Conservation (phyloP, 306 rosid species). For the Abrus precatorius region DNA sequence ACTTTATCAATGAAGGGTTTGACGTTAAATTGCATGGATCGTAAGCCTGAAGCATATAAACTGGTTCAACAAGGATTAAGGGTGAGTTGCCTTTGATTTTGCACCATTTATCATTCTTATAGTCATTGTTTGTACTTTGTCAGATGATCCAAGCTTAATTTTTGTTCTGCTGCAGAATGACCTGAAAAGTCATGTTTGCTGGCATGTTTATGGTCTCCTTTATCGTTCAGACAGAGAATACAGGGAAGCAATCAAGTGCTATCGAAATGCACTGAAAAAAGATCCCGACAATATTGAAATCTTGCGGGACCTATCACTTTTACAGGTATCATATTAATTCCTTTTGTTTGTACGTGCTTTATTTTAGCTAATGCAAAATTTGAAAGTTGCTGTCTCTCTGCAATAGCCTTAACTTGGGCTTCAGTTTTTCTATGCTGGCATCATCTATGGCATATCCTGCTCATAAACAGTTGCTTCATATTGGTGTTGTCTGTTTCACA, state of each 20-base stretch:
- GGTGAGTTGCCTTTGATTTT: slow-evolving; percentile 54
- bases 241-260: slow-evolving; percentile 97
- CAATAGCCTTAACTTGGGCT: background rate
- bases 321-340: slow-evolving; percentile 67
- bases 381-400: background rate
- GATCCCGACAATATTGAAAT: slow-evolving; percentile 99
- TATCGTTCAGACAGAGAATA: slow-evolving; percentile 98
- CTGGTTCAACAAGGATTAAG: slow-evolving; percentile 91
- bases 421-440: slow-evolving; percentile 19
- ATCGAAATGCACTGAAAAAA: slow-evolving; percentile 90
- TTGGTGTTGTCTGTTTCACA: slow-evolving; percentile 3
- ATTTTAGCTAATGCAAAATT: slow-evolving; percentile 29
- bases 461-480: slow-evolving; percentile 13
- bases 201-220: slow-evolving; percentile 99
- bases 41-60: slow-evolving; percentile 92
- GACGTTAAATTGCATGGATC: slow-evolving; percentile 97
- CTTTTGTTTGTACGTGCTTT: slow-evolving; percentile 39
- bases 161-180: slow-evolving; percentile 80
- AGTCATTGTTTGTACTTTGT: background rate
- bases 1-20: slow-evolving; percentile 99
- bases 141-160: slow-evolving; percentile 29
- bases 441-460: slow-evolving; percentile 17
- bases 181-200: slow-evolving; percentile 98
- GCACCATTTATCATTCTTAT: background rate
- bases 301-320: slow-evolving; percentile 84